Evolutionary conservation across 345 rosid genomes (phyloP).

Genomic region (Acer campestre): DNA sequence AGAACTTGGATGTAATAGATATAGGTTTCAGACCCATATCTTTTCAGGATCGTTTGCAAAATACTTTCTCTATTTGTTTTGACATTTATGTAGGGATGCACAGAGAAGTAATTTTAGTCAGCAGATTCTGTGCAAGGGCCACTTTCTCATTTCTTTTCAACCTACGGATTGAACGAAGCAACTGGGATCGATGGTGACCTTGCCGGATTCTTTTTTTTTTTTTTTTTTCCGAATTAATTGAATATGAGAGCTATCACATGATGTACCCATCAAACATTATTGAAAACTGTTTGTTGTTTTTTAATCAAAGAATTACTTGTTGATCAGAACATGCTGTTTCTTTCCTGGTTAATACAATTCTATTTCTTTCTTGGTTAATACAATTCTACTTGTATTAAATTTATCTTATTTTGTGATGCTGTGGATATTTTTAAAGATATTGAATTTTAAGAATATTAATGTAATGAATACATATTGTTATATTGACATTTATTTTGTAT

Average conservation of each 20-base stretch:
- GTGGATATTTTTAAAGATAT: no score
- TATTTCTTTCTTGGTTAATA: background rate
- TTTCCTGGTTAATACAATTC: background rate
- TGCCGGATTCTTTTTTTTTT: background rate
- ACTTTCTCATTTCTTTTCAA: background rate
- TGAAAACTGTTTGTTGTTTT: background rate
- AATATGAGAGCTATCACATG: background rate
- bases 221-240: background rate
- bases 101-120: background rate
- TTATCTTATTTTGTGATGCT: background rate
- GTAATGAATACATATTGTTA: no score
- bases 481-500: no score
- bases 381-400: background rate
- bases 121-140: slow-evolving; percentile 12
- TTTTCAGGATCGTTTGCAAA: slow-evolving; percentile 4
- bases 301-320: background rate
- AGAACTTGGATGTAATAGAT: background rate
- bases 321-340: background rate
- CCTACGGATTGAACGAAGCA: slow-evolving; percentile 17
- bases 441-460: no score
- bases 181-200: background rate
- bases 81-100: slow-evolving; percentile 34
- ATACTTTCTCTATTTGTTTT: slow-evolving; percentile 18
- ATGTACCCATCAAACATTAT: background rate
- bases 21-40: background rate